Conservation (phyloP, 2,329 filamentous ascomycete genomes). For the Mollisia scopiformis region DNA sequence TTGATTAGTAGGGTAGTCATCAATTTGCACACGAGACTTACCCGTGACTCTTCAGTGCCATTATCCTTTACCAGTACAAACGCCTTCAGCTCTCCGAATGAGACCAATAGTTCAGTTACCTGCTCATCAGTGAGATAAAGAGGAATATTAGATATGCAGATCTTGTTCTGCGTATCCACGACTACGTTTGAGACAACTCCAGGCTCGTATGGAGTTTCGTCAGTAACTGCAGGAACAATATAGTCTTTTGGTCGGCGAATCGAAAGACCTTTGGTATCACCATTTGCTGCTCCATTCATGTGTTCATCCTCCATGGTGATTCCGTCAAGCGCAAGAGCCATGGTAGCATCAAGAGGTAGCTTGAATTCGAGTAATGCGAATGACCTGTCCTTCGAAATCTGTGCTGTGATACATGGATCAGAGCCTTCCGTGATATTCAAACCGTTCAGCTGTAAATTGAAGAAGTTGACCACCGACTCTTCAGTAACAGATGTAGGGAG, state of each 20-base stretch:
- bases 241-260: slow-evolving; percentile 95
- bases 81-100: slow-evolving; percentile 91
- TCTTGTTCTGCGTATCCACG: slow-evolving; percentile 91
- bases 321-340: slow-evolving; percentile 87
- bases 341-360: slow-evolving; percentile 82
- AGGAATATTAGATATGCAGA: slow-evolving; percentile 89
- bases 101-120: slow-evolving; percentile 84
- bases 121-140: slow-evolving; percentile 88
- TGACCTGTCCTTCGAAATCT: slow-evolving; percentile 75
- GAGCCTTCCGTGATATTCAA: slow-evolving; percentile 84
- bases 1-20: not conserved
- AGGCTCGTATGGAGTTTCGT: slow-evolving; percentile 73
- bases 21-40: slow-evolving; percentile 49
- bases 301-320: slow-evolving; percentile 80
- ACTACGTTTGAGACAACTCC: slow-evolving; percentile 80
- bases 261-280: slow-evolving; percentile 60
- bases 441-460: slow-evolving; percentile 97
- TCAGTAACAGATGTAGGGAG: slow-evolving; percentile 74
- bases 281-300: slow-evolving; percentile 56
- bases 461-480: slow-evolving; percentile 78
- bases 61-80: slow-evolving; percentile 89
- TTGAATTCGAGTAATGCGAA: slow-evolving; percentile 95
- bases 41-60: slow-evolving; percentile 82
- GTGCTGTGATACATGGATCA: slow-evolving; percentile 84
- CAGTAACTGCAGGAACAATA: slow-evolving; percentile 81